These are phyloP conservation scores for Escallonia herrerae DNA, from an alignment of 129 eudicot genomes.

Conservation along the genomic window DNA sequence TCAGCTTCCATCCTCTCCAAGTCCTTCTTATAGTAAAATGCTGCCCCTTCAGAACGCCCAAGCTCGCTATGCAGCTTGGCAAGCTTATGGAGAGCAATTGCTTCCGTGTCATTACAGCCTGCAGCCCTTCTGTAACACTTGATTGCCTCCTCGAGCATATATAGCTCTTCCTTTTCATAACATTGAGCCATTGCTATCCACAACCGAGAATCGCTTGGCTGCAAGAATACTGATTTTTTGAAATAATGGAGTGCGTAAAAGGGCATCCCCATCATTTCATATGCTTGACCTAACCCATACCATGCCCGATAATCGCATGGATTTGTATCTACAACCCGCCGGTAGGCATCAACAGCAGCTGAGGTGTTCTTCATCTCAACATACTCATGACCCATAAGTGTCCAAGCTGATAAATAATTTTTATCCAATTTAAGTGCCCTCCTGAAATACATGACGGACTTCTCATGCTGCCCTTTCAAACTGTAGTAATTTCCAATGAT, in stretches of 20 bases:
- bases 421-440: conserved; percentile 81
- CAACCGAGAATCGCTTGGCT: conserved; percentile 80
- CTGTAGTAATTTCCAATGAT: conserved; percentile 90
- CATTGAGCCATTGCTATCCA: conserved; percentile 99
- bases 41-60: conserved; percentile 64
- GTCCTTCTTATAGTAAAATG: conserved; percentile 79
- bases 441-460: conserved; percentile 76
- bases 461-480: conserved; percentile 91
- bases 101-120: conserved; percentile 84
- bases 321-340: conserved; percentile 82
- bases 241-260: conserved; percentile 82
- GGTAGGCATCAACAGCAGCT: conserved; percentile 83
- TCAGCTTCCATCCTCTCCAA: conserved; percentile 93
- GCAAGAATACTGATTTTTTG: conserved; percentile 71
- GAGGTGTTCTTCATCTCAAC: conserved; percentile 94
- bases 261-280: conserved; percentile 97
- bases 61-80: conserved; percentile 69
- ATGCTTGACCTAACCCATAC: conserved; percentile 98
- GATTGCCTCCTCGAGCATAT: conserved; percentile 84
- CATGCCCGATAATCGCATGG: conserved; percentile 90
- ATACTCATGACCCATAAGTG: conserved; percentile 91
- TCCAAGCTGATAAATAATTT: conserved; percentile 92
- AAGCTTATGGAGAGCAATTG: conserved; percentile 74
- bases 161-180: conserved; percentile 74
- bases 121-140: conserved; percentile 84